A percentile compares a stretch with the other conserved stretches of the same genome.
Conservation (phyloP, 2,329 filamentous ascomycete genomes). For the Coniochaeta prunicola region DNA sequence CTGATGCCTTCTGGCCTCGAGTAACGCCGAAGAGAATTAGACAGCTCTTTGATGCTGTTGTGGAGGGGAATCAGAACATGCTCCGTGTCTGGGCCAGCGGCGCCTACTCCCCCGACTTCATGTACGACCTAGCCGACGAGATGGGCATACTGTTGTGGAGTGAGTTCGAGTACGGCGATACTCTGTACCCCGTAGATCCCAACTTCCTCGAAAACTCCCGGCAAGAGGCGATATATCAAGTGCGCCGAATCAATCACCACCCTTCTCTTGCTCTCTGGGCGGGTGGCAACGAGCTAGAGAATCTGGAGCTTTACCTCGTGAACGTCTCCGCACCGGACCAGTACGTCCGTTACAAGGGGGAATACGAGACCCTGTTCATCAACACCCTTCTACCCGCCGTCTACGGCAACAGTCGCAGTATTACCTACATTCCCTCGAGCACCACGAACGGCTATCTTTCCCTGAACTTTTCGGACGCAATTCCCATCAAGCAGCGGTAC, state of each 20-base stretch:
- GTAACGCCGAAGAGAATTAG: constrained; percentile 45
- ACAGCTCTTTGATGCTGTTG: constrained; percentile 45
- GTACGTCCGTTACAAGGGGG: constrained; percentile 32
- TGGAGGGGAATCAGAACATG: constrained; percentile 57
- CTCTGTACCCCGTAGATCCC: constrained; percentile 47
- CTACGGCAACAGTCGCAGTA: constrained; percentile 50
- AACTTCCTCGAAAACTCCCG: constrained; percentile 48
- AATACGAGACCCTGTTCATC: constrained; percentile 54
- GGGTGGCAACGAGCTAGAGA: constrained; percentile 54
- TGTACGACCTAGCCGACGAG: constrained; percentile 57
- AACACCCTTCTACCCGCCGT: constrained; percentile 46
- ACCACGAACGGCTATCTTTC: constrained; percentile 51
- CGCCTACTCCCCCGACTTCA: constrained; percentile 52
- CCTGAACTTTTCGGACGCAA: constrained; percentile 43
- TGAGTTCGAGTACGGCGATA: constrained; percentile 56
- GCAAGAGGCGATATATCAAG: constrained; percentile 51
- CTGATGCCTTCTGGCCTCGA: constrained; percentile 55
- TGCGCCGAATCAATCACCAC: constrained; percentile 54
- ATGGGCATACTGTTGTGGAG: constrained; percentile 54
- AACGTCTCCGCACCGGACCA: constrained; percentile 30
- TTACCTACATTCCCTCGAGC: constrained; percentile 53
- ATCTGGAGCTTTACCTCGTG: constrained; percentile 37
- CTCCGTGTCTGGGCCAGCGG: constrained; percentile 55
- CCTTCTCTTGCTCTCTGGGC: constrained; percentile 47
- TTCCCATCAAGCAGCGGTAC: constrained; percentile 50